Conservation (phyloP, 2,329 filamentous ascomycete genomes). For the Paraphoma sp. region DNA sequence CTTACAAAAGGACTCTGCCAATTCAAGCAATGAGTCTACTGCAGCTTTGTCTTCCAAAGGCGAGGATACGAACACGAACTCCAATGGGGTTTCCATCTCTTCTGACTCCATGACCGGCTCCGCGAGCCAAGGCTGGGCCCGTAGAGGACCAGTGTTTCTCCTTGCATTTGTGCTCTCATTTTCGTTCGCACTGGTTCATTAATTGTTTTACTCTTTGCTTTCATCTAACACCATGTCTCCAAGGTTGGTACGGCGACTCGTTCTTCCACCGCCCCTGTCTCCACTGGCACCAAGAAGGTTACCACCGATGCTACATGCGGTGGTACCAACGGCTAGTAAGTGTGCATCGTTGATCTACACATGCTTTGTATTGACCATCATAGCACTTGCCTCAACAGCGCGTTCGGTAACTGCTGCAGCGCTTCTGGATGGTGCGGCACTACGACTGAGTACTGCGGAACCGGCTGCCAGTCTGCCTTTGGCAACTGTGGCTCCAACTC, state of each 20-base stretch:
- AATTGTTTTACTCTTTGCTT: constrained; percentile 1
- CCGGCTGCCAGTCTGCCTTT: constrained; percentile 43
- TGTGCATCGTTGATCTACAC: not conserved
- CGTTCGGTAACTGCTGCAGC: constrained; percentile 55
- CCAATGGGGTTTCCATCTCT: not conserved
- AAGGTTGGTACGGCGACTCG: constrained; percentile 2
- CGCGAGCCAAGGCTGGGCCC: constrained; percentile 2
- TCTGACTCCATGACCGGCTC: constrained; percentile 4
- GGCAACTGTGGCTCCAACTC: constrained; percentile 32
- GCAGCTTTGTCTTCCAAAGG: not conserved
- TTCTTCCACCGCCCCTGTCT: constrained; percentile 12
- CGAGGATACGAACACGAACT: constrained; percentile 4
- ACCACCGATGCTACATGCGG: constrained; percentile 53
- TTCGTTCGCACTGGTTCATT: constrained; percentile 8
- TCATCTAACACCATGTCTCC: constrained; percentile 11
- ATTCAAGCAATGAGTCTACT: constrained; percentile 8
- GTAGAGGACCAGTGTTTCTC: constrained; percentile 5
- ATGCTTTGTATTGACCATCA: too few species aligned
- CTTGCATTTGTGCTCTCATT: constrained; percentile 5
- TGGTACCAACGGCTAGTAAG: constrained; percentile 42
- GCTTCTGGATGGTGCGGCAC: constrained; percentile 41
- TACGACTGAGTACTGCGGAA: constrained; percentile 35
- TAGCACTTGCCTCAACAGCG: constrained; percentile 50
- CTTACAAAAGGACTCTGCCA: constrained; percentile 14
- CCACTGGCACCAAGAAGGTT: constrained; percentile 35